Conservation (phyloP, 345 rosid genomes). For the Citrus trifoliata region DNA sequence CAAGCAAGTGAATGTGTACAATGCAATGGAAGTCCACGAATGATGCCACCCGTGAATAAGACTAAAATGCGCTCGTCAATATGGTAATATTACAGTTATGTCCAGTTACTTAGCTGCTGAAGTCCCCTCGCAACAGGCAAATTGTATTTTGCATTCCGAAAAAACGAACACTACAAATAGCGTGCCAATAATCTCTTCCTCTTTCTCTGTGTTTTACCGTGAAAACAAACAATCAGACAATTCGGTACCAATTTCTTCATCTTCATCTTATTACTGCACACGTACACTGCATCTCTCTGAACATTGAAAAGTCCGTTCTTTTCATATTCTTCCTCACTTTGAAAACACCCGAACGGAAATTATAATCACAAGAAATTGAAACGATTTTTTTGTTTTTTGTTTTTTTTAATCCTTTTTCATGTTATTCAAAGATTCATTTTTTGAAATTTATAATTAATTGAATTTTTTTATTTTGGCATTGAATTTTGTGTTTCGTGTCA, state of each 20-base stretch:
- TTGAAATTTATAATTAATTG: not conserved
- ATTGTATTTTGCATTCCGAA: not conserved
- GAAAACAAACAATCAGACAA: not conserved
- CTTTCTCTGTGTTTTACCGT: not conserved
- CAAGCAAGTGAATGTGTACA: not conserved
- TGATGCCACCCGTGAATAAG: not conserved
- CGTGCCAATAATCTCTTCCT: not conserved
- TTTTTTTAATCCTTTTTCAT: not conserved
- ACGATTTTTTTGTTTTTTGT: not conserved
- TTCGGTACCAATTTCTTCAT: not conserved
- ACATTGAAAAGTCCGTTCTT: slow-evolving; percentile 8
- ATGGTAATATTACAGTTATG: not conserved
- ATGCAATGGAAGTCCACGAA: not conserved
- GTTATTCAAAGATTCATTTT: not conserved
- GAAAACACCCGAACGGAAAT: not conserved
- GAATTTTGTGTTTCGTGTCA: not conserved
- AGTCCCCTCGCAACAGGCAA: slow-evolving; percentile 9
- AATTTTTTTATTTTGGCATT: not conserved
- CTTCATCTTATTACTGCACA: not conserved
- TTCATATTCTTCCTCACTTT: not conserved
- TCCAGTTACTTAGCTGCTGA: slow-evolving; percentile 18
- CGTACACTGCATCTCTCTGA: not conserved
- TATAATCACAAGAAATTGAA: not conserved
- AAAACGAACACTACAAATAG: slow-evolving; percentile 9
- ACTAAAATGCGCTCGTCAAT: slow-evolving; percentile 24